phyloP scores from a whole-genome alignment of 2,329 filamentous ascomycete species.

The Pyrenophora teres region DNA sequence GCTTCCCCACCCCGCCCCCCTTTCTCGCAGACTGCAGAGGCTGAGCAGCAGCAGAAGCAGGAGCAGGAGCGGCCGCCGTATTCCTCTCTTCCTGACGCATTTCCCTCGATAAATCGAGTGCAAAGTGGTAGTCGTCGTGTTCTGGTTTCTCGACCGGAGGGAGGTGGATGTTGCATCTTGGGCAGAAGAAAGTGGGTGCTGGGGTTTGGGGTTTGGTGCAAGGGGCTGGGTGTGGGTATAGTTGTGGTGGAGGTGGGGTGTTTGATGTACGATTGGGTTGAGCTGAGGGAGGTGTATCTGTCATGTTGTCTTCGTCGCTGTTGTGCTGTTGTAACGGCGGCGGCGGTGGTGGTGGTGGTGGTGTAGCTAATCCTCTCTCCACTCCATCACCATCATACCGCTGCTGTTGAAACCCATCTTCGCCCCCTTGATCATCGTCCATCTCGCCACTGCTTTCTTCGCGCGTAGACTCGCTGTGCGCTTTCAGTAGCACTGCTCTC shows the following conservation, averaged over 20 bases:
- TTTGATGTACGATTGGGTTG: slow-evolving; percentile 22
- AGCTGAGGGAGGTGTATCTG: slow-evolving; percentile 40
- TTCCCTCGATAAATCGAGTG: slow-evolving; percentile 77
- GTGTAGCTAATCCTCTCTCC: slow-evolving; percentile 11
- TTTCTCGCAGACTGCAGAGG: slow-evolving; percentile 9
- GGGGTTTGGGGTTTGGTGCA: slow-evolving; percentile 3
- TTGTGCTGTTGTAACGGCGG: slow-evolving; percentile 15
- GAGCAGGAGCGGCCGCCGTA: too few species aligned
- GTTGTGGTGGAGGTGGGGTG: slow-evolving; percentile 11
- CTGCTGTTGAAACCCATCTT: slow-evolving; percentile 15
- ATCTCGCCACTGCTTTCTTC: slow-evolving; percentile 31
- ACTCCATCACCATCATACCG: slow-evolving; percentile 14
- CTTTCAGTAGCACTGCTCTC: slow-evolving; percentile 33
- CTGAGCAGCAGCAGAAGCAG: neutral
- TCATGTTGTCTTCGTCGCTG: slow-evolving; percentile 14
- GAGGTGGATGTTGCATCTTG: slow-evolving; percentile 68
- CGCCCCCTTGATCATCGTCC: slow-evolving; percentile 14
- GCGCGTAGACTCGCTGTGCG: slow-evolving; percentile 33
- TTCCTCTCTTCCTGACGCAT: slow-evolving; percentile 41
- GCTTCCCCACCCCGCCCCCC: slow-evolving; percentile 20
- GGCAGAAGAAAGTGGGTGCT: slow-evolving; percentile 58
- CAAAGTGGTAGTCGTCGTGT: slow-evolving; percentile 94
- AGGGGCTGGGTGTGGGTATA: neutral
- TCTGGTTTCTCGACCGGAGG: slow-evolving; percentile 66
- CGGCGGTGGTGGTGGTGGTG: neutral